Conservation (phyloP, 169 alveolate genomes). For the Plasmodium cynomolgi region DNA sequence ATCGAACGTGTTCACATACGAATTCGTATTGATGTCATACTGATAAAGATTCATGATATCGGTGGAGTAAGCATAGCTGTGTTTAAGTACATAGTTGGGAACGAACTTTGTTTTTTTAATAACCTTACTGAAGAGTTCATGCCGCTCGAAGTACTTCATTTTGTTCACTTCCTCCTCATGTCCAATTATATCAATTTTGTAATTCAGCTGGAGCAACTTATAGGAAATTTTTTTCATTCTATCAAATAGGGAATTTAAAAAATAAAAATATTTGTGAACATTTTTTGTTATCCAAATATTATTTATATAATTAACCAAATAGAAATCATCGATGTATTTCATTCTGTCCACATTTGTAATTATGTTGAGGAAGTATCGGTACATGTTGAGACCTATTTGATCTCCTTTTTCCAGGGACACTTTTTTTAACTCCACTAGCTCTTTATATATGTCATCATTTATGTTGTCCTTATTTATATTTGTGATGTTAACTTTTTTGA, state of each 20-base stretch:
- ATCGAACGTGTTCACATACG: slow-evolving; percentile 42
- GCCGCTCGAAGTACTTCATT: slow-evolving; percentile 69
- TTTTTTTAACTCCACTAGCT: slow-evolving; percentile 45
- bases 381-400: slow-evolving; percentile 54
- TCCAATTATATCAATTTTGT: slow-evolving; percentile 64
- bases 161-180: slow-evolving; percentile 58
- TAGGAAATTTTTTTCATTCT: slow-evolving; percentile 71
- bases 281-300: slow-evolving; percentile 65
- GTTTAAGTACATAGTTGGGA: slow-evolving; percentile 62
- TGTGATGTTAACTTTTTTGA: slow-evolving; percentile 70
- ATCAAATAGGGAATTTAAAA: slow-evolving; percentile 70
- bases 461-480: slow-evolving; percentile 72
- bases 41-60: slow-evolving; percentile 50
- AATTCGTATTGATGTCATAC: slow-evolving; percentile 64
- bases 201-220: slow-evolving; percentile 50
- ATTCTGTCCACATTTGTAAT: slow-evolving; percentile 68
- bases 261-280: slow-evolving; percentile 74
- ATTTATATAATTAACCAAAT: slow-evolving; percentile 63
- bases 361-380: slow-evolving; percentile 62
- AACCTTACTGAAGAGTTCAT: slow-evolving; percentile 56
- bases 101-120: slow-evolving; percentile 61
- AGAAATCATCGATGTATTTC: slow-evolving; percentile 65
- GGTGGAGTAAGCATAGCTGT: slow-evolving; percentile 55
- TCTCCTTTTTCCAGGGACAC: slow-evolving; percentile 48
- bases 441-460: slow-evolving; percentile 66